phyloP scores from a whole-genome alignment of 208 protist species.

The Angomonas desouzai region DNA sequence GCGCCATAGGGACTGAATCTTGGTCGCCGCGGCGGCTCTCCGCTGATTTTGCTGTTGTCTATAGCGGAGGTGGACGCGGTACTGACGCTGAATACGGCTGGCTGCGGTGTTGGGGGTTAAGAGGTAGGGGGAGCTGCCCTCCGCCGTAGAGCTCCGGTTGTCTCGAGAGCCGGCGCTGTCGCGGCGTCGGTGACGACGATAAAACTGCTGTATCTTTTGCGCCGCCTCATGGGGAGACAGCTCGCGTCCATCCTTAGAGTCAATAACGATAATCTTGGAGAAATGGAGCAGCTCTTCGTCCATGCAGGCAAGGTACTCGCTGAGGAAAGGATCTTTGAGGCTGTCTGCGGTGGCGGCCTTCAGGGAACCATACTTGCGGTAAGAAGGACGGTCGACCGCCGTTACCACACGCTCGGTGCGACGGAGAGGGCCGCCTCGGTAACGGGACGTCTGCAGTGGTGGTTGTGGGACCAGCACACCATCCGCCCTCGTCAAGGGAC shows the following conservation, averaged over 20 bases:
- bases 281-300: neutral
- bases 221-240: conserved; percentile 16
- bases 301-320: neutral
- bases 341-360: conserved; percentile 23
- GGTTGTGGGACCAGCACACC: neutral
- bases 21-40: conserved; percentile 4
- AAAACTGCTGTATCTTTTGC: conserved; percentile 38
- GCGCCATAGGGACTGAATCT: conserved; percentile 16
- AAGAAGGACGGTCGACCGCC: neutral
- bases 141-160: neutral
- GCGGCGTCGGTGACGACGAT: conserved; percentile 35
- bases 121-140: neutral
- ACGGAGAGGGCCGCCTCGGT: neutral
- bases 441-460: neutral
- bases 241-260: neutral
- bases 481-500: neutral
- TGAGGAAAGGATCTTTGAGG: conserved; percentile 15
- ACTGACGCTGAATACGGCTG: conserved; percentile 38
- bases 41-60: neutral
- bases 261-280: neutral
- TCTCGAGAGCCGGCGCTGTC: neutral
- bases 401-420: neutral
- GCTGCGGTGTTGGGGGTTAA: neutral
- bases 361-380: neutral
- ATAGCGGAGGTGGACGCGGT: conserved; percentile 19